Evolutionary conservation across 1,284 basidiomycete species (phyloP).

Genomic region (Ganoderma multipileum): DNA sequence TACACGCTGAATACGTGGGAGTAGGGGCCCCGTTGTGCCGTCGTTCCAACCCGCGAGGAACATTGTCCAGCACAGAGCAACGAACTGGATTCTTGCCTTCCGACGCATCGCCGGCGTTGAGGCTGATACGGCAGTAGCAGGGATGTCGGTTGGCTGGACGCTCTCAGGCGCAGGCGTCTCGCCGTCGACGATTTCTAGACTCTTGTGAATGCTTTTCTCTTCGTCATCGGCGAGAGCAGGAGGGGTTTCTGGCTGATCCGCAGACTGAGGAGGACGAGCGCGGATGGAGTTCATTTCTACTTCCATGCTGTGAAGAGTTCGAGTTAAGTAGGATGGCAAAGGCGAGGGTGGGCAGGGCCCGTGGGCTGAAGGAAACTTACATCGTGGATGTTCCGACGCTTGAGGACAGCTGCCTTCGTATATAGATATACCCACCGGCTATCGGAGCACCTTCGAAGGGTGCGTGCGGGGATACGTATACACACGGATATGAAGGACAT

Average conservation of each 20-base stretch:
- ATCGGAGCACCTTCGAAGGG: not conserved
- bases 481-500: not conserved
- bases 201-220: slow-evolving; percentile 14
- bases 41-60: slow-evolving; percentile 70
- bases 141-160: slow-evolving; percentile 13
- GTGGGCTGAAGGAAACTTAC: not conserved
- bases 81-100: slow-evolving; percentile 44
- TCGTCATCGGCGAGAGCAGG: slow-evolving; percentile 8
- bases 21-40: slow-evolving; percentile 61
- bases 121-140: slow-evolving; percentile 16
- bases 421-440: not conserved
- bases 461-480: not conserved
- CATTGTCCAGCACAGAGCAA: slow-evolving; percentile 47
- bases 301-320: slow-evolving; percentile 11
- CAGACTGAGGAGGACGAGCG: slow-evolving; percentile 25
- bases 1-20: slow-evolving; percentile 60
- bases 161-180: slow-evolving; percentile 1
- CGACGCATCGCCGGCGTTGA: slow-evolving; percentile 24
- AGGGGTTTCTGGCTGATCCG: slow-evolving; percentile 17
- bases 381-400: not conserved
- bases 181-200: slow-evolving; percentile 12
- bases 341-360: not conserved
- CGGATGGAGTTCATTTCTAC: slow-evolving; percentile 24
- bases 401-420: not conserved
- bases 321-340: not conserved